Conservation (phyloP, 257 asterid genomes). For the Solanum chaucha region DNA sequence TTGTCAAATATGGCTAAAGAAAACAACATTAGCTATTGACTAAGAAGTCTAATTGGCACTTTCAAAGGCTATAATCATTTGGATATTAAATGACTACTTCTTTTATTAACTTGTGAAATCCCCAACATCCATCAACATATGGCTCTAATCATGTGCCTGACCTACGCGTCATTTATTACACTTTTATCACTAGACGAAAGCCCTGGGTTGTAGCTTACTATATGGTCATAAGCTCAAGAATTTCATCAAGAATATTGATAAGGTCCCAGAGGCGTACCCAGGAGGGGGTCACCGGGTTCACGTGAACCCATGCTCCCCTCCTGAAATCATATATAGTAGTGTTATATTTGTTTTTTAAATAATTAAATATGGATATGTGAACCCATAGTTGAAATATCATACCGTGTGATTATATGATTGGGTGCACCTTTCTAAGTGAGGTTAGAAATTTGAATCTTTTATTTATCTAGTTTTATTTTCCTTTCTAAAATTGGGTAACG, state of each 20-base stretch:
- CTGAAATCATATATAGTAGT: too few relatives aligned
- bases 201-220: not conserved
- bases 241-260: not conserved
- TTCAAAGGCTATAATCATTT: not conserved
- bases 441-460: too few relatives aligned
- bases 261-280: not conserved
- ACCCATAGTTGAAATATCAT: too few relatives aligned
- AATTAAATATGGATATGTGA: too few relatives aligned
- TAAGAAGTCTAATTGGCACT: not conserved
- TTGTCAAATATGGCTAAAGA: not conserved
- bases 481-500: too few relatives aligned
- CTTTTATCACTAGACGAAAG: not conserved
- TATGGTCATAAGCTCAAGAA: not conserved
- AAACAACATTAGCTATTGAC: not conserved
- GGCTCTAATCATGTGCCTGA: not conserved
- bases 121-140: not conserved
- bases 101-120: not conserved
- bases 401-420: too few relatives aligned
- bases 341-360: too few relatives aligned
- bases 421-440: too few relatives aligned
- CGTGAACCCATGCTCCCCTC: too few relatives aligned
- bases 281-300: too few relatives aligned
- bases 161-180: not conserved
- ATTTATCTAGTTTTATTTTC: too few relatives aligned
- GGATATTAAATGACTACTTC: not conserved